phyloP scores from a whole-genome alignment of 108 stramenopile species.

The Nitzschia sp. region DNA sequence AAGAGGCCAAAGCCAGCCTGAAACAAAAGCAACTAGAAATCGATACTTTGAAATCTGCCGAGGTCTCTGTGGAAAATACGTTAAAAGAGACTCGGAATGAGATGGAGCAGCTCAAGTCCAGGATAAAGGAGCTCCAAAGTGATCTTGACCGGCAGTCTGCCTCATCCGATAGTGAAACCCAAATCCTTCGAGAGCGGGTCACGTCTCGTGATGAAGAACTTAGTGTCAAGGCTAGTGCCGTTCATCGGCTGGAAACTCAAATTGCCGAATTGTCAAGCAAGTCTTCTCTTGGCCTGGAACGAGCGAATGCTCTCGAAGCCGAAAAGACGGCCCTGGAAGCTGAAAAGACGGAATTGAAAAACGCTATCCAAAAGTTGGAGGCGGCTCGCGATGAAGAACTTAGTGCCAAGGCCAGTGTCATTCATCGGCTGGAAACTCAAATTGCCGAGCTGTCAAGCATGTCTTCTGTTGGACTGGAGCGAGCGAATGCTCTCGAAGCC shows the following conservation, averaged over 20 bases:
- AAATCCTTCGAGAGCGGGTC: background rate
- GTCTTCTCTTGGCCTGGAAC: background rate
- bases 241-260: background rate
- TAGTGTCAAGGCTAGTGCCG: background rate
- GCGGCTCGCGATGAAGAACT: conserved; percentile 1
- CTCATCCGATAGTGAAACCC: background rate
- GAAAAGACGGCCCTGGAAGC: background rate
- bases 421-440: conserved; percentile 2
- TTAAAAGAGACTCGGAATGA: background rate
- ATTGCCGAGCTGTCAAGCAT: background rate
- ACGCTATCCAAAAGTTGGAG: background rate
- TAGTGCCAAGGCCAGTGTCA: background rate
- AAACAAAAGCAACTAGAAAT: background rate
- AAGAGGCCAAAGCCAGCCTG: background rate
- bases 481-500: background rate
- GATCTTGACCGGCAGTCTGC: background rate
- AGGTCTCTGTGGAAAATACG: background rate
- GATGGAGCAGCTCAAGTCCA: background rate
- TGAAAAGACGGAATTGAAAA: conserved; percentile 11
- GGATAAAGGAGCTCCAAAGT: background rate
- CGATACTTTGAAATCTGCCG: background rate
- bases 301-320: background rate
- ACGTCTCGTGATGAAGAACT: background rate
- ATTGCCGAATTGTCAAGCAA: background rate
- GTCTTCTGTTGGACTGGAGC: background rate